These are phyloP conservation scores for Globisporangium lucens DNA, from an alignment of 352 stramenopile species.

Conservation along the genomic window DNA sequence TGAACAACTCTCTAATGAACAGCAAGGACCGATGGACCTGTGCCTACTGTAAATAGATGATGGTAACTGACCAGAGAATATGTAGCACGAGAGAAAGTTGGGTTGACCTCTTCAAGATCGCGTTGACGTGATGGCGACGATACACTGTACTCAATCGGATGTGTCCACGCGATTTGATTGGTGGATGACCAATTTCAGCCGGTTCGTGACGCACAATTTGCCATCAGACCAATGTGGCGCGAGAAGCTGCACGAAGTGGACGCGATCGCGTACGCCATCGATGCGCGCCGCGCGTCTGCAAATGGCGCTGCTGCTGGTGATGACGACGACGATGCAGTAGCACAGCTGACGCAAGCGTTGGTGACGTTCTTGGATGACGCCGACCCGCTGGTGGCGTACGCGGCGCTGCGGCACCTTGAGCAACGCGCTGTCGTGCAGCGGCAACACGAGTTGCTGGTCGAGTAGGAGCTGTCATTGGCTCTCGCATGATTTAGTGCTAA, in stretches of 20 bases:
- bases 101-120: neutral
- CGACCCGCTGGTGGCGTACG: conserved; percentile 43
- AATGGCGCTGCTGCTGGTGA: too few species aligned
- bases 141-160: neutral
- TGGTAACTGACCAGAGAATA: neutral
- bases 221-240: neutral
- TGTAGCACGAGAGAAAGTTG: neutral
- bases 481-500: neutral
- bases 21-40: neutral
- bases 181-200: neutral
- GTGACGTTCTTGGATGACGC: conserved; percentile 21
- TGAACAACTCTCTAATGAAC: neutral
- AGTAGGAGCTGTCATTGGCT: conserved; percentile 5
- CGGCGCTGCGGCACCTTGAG: conserved; percentile 36
- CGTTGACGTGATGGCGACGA: too few species aligned
- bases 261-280: conserved; percentile 1
- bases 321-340: neutral
- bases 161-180: neutral
- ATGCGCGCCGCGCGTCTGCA: neutral
- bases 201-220: neutral
- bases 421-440: conserved; percentile 9
- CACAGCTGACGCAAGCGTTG: conserved; percentile 12
- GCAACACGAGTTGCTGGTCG: neutral
- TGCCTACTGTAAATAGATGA: too few species aligned
- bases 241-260: conserved; percentile 2